These are phyloP conservation scores for Aleurites moluccanus DNA, from an alignment of 441 rosid genomes.

Conservation along the genomic window DNA sequence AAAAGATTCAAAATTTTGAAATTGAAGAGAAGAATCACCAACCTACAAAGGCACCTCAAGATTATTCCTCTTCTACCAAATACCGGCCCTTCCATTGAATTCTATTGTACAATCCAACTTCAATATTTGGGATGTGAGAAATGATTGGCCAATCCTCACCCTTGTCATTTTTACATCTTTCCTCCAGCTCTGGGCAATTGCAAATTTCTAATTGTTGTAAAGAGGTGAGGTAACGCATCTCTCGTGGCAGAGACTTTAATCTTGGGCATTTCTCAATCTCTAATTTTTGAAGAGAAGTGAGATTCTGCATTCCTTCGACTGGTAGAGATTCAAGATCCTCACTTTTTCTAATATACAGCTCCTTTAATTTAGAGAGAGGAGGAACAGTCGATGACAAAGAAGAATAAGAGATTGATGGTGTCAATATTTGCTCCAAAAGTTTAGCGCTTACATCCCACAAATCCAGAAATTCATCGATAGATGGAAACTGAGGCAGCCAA, in stretches of 20 bases:
- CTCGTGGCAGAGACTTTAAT: no score
- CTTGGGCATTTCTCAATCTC: neutral
- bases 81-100: neutral
- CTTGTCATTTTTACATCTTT: no score
- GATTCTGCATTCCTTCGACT: neutral
- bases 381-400: neutral
- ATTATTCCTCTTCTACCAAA: no score
- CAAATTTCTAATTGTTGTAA: neutral
- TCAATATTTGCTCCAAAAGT: neutral
- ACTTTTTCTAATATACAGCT: neutral
- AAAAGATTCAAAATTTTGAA: no score
- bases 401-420: neutral
- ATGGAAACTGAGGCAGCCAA: constrained; percentile 3
- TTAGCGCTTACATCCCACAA: neutral
- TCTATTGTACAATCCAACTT: neutral
- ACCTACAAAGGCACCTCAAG: no score
- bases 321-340: neutral
- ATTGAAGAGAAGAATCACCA: neutral
- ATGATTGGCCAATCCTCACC: no score
- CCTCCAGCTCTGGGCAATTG: neutral
- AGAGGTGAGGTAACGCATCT: neutral
- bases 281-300: neutral
- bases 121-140: no score
- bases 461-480: neutral
- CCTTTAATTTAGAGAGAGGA: neutral